Evolutionary conservation across 257 asterid genomes (phyloP).

Genomic region (Agastache rugosa): DNA sequence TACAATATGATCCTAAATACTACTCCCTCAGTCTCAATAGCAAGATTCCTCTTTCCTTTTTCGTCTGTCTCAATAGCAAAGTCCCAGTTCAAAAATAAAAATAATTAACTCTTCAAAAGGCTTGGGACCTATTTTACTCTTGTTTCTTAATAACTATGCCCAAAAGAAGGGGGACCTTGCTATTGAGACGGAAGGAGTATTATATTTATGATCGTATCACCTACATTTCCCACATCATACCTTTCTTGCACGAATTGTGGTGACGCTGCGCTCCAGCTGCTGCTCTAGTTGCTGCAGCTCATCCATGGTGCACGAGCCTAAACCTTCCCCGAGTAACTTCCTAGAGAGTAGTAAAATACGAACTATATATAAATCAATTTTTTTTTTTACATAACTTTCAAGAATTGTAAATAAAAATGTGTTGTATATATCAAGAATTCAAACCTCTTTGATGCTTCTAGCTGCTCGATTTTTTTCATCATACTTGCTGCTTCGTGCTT

Average conservation of each 20-base stretch:
- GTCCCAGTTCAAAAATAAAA: too few relatives aligned
- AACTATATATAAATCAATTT: not conserved
- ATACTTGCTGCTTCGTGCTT: conserved; percentile 71
- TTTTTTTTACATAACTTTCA: not conserved
- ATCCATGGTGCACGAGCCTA: conserved; percentile 64
- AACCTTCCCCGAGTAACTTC: conserved; percentile 83
- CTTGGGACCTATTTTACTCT: too few relatives aligned
- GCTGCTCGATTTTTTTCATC: conserved; percentile 81
- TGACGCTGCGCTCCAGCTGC: conserved; percentile 78
- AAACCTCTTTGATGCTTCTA: conserved; percentile 79
- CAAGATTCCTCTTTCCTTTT: too few relatives aligned
- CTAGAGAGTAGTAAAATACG: conserved; percentile 36
- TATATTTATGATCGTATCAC: too few relatives aligned
- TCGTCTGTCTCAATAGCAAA: too few relatives aligned
- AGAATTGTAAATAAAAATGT: not conserved
- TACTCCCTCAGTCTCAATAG: too few relatives aligned
- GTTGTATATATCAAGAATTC: not conserved
- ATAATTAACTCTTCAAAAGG: too few relatives aligned
- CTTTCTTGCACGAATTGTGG: conserved; percentile 76
- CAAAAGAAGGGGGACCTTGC: too few relatives aligned
- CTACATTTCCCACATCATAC: conserved; percentile 33
- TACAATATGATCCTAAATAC: too few relatives aligned
- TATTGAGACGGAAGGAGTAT: too few relatives aligned
- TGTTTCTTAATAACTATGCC: too few relatives aligned
- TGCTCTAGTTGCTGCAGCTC: conserved; percentile 84